These are phyloP conservation scores for Filobasidium uniguttulatum DNA, from an alignment of 1,284 basidiomycete genomes.

Conservation along the genomic window DNA sequence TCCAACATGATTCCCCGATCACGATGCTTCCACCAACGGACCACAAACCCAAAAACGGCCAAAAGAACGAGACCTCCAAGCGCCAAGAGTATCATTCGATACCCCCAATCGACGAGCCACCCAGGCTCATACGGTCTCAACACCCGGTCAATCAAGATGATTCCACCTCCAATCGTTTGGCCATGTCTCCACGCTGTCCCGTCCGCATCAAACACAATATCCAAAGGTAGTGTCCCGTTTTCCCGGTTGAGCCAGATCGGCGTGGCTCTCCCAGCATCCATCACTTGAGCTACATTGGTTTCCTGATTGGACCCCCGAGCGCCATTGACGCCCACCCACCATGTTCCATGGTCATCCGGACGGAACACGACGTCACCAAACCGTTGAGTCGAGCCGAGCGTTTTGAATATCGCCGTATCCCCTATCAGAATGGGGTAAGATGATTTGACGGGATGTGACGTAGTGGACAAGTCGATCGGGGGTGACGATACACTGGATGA, in stretches of 20 bases:
- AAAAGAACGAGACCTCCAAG: constrained; percentile 47
- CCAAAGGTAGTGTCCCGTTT: constrained; percentile 31
- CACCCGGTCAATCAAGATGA: constrained; percentile 72
- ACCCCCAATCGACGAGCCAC: constrained; percentile 51
- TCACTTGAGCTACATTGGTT: constrained; percentile 60
- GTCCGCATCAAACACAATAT: constrained; percentile 1
- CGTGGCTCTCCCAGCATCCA: constrained; percentile 69
- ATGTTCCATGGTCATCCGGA: constrained; percentile 39
- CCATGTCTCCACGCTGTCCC: constrained; percentile 6
- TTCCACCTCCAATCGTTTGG: constrained; percentile 51
- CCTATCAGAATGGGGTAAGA: constrained; percentile 62
- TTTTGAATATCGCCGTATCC: constrained; percentile 32
- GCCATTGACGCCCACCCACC: constrained; percentile 78
- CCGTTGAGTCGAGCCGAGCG: constrained; percentile 19
- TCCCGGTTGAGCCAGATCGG: constrained; percentile 31
- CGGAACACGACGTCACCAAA: constrained; percentile 75
- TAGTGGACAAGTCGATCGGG: constrained; percentile 43
- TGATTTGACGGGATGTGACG: constrained; percentile 53
- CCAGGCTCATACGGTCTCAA: constrained; percentile 72
- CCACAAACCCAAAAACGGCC: constrained; percentile 36
- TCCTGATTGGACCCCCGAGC: constrained; percentile 56
- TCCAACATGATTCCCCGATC: constrained; percentile 66
- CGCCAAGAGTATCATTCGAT: constrained; percentile 30
- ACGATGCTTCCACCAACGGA: constrained; percentile 57
- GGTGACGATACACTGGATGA: constrained; percentile 33